Percentiles rank a stretch among this genome's conserved stretches.
Evolutionary conservation across 139 green algal genomes (phyloP).

Genomic region (Medakamo hakoo): DNA sequence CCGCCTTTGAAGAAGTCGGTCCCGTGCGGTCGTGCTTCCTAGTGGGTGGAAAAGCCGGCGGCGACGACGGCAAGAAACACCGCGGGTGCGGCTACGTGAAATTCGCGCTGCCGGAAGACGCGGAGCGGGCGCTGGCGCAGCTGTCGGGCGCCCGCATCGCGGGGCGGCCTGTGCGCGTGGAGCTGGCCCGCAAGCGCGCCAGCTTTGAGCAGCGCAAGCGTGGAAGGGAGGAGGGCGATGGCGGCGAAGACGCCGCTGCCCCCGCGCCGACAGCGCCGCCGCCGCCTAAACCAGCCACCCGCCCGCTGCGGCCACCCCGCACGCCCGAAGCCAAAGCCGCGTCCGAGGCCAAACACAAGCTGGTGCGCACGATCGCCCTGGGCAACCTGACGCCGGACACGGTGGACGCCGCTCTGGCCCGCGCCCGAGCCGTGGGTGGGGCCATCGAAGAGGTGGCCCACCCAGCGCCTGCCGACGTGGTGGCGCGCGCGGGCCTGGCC

Average conservation of each 20-base stretch:
- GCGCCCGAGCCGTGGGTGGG: conserved; percentile 26
- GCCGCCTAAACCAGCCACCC: conserved; percentile 6
- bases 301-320: not conserved
- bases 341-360: conserved; percentile 38
- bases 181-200: conserved; percentile 46
- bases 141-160: conserved; percentile 38
- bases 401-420: conserved; percentile 11
- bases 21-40: conserved; percentile 69
- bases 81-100: conserved; percentile 72
- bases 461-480: conserved; percentile 24
- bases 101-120: conserved; percentile 71
- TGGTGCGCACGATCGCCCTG: conserved; percentile 56
- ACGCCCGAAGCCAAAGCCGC: conserved; percentile 1
- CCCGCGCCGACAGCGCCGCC: not conserved
- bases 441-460: conserved; percentile 37
- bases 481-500: conserved; percentile 28
- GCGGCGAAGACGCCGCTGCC: not conserved
- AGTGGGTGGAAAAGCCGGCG: conserved; percentile 34
- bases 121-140: conserved; percentile 43
- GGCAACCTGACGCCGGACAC: conserved; percentile 30
- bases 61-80: conserved; percentile 10
- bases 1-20: conserved; percentile 55
- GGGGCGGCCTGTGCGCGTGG: conserved; percentile 58
- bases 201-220: conserved; percentile 46
- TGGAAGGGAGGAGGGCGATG: conserved; percentile 10